A percentile compares a stretch with the other conserved stretches of the same genome.
Conservation (phyloP, 768 basidiomycete genomes). For the Serendipita sp. region DNA sequence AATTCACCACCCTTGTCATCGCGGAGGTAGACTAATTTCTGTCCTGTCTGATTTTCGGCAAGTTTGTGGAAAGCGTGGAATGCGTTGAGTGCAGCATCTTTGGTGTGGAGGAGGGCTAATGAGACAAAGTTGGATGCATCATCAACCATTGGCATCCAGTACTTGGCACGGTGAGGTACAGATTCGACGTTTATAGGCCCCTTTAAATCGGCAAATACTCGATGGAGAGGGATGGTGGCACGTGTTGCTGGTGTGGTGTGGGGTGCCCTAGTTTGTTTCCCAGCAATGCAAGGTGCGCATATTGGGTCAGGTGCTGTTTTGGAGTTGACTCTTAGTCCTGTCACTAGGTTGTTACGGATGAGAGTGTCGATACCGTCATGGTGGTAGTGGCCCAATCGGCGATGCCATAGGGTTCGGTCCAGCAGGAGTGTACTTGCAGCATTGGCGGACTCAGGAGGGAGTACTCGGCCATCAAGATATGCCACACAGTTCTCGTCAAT, state of each 20-base stretch:
- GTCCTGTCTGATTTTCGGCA: constrained; percentile 1
- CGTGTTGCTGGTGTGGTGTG: constrained; percentile 12
- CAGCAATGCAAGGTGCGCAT: constrained; percentile 24
- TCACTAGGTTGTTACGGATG: constrained; percentile 13
- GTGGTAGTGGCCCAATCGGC: constrained; percentile 19
- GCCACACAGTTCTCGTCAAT: constrained; percentile 16
- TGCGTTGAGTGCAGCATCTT: background rate
- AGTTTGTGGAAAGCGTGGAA: background rate
- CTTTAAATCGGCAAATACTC: constrained; percentile 20
- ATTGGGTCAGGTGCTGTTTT: constrained; percentile 16
- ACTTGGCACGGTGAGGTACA: background rate
- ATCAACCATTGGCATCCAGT: constrained; percentile 5
- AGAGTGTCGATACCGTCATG: constrained; percentile 13
- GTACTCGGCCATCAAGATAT: constrained; percentile 16
- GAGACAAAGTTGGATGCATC: background rate
- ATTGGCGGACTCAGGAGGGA: constrained; percentile 8
- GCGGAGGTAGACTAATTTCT: background rate
- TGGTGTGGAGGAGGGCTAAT: background rate
- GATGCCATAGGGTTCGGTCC: constrained; percentile 20
- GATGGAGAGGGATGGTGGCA: constrained; percentile 11
- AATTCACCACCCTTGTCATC: constrained; percentile 3
- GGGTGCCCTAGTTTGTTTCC: constrained; percentile 23
- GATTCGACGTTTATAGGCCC: constrained; percentile 16
- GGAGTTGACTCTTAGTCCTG: constrained; percentile 17
- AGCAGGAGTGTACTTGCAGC: constrained; percentile 16